Evolutionary conservation across 1,139 yeast species (phyloP).

Genomic region (Geotrichum histeridarum): DNA sequence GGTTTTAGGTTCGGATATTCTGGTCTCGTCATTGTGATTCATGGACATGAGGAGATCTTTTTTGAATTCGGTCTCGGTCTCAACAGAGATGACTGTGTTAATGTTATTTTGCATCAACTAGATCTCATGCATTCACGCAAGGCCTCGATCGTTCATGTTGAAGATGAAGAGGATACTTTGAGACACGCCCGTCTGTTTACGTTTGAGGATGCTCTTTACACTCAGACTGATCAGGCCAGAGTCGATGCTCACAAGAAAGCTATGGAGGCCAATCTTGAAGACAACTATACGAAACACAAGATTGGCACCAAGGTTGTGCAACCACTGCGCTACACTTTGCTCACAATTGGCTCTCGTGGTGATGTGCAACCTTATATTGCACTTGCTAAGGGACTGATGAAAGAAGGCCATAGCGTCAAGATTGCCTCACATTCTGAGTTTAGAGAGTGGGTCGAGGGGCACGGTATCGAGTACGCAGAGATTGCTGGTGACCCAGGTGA

Average conservation of each 20-base stretch:
- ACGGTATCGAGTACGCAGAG: slow-evolving; percentile 63
- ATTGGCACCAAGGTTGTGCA: slow-evolving; percentile 2
- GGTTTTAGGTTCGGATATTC: slow-evolving; percentile 64
- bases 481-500: slow-evolving; percentile 94
- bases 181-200: slow-evolving; percentile 31
- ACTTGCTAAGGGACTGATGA: slow-evolving; percentile 66
- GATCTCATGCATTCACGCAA: slow-evolving; percentile 39
- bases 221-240: background rate
- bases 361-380: slow-evolving; percentile 96
- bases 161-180: background rate
- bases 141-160: background rate
- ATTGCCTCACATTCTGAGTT: slow-evolving; percentile 79
- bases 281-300: slow-evolving; percentile 1
- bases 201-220: slow-evolving; percentile 29
- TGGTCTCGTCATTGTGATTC: slow-evolving; percentile 61
- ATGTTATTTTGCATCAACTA: slow-evolving; percentile 48
- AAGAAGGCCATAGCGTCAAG: slow-evolving; percentile 64
- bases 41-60: slow-evolving; percentile 70
- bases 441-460: slow-evolving; percentile 61
- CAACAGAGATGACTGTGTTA: slow-evolving; percentile 70
- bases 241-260: slow-evolving; percentile 1
- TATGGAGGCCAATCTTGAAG: background rate
- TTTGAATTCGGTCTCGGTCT: slow-evolving; percentile 67
- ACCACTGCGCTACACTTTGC: slow-evolving; percentile 48
- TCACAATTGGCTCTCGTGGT: slow-evolving; percentile 92